phyloP scores from a whole-genome alignment of 2,329 filamentous ascomycete species.

The Cryphonectria japonica region DNA sequence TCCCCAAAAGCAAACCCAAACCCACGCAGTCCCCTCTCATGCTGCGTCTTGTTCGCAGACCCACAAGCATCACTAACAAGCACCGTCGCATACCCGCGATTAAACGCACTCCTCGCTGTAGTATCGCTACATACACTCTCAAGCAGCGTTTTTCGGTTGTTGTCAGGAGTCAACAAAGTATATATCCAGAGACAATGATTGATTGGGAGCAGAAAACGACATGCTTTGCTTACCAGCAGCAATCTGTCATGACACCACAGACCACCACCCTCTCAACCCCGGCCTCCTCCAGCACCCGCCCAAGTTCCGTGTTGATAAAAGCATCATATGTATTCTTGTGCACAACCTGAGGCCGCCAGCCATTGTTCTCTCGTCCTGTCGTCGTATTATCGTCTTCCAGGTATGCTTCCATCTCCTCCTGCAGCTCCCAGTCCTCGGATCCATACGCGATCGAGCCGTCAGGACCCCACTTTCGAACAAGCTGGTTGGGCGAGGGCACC shows the following conservation, averaged over 20 bases:
- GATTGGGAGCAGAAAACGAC: not conserved
- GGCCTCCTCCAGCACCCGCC: conserved; percentile 34
- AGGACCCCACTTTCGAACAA: conserved; percentile 44
- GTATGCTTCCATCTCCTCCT: conserved; percentile 34
- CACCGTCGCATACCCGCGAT: conserved; percentile 46
- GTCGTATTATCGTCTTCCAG: conserved; percentile 18
- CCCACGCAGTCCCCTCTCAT: conserved; percentile 38
- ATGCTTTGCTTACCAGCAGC: conserved; percentile 37
- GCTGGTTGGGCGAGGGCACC: conserved; percentile 38
- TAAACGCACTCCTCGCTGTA: conserved; percentile 43
- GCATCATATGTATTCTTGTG: conserved; percentile 47
- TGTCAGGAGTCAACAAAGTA: not conserved
- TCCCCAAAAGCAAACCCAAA: conserved; percentile 42
- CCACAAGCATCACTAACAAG: conserved; percentile 44
- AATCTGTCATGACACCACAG: conserved; percentile 48
- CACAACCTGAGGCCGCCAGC: conserved; percentile 31
- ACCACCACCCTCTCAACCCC: conserved; percentile 41
- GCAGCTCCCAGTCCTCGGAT: conserved; percentile 39
- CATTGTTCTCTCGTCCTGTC: not conserved
- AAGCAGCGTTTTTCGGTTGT: not conserved
- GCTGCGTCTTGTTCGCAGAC: conserved; percentile 40
- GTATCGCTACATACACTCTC: conserved; percentile 35
- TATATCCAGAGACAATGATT: not conserved
- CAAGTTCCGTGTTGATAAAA: conserved; percentile 42
- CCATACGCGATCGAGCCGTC: conserved; percentile 39